Conservation (phyloP, 305 asterid genomes). For the Fraxinus sp. region DNA sequence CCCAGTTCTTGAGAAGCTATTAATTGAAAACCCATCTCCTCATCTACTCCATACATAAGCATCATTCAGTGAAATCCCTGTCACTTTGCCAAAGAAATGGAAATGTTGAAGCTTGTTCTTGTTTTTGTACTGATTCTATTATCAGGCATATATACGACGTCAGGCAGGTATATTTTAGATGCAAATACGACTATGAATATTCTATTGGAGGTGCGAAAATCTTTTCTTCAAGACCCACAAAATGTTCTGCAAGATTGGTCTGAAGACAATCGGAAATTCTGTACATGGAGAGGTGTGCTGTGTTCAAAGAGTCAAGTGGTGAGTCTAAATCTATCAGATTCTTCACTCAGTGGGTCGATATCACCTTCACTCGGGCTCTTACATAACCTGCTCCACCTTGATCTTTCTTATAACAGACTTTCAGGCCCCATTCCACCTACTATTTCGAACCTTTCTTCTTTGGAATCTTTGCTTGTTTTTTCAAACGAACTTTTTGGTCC, state of each 20-base stretch:
- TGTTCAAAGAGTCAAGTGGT: conserved; percentile 38
- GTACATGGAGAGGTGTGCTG: conserved; percentile 68
- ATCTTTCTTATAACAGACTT: conserved; percentile 62
- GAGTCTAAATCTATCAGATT: conserved; percentile 49
- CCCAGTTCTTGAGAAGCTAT: conserved; percentile 22
- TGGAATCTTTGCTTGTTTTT: conserved; percentile 66
- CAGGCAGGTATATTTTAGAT: conserved; percentile 16
- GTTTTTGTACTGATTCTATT: conserved; percentile 15
- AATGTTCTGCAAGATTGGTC: conserved; percentile 65
- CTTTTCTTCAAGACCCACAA: conserved; percentile 49
- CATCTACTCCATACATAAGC: conserved; percentile 27
- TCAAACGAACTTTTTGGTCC: conserved; percentile 81
- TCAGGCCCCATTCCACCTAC: conserved; percentile 91
- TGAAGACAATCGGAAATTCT: conserved; percentile 34
- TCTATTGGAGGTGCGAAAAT: conserved; percentile 55
- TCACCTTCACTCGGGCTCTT: conserved; percentile 61
- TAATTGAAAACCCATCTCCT: conserved; percentile 17
- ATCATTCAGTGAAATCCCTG: conserved; percentile 4
- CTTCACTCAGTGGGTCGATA: conserved; percentile 58
- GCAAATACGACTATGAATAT: conserved; percentile 26
- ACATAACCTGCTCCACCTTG: conserved; percentile 77
- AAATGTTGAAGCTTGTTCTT: conserved; percentile 17
- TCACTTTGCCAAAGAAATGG: conserved; percentile 27
- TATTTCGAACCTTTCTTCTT: conserved; percentile 62
- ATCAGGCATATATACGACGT: conserved; percentile 20